Evolutionary conservation across 306 rosid genomes (phyloP).

Genomic region (Prunus mira): DNA sequence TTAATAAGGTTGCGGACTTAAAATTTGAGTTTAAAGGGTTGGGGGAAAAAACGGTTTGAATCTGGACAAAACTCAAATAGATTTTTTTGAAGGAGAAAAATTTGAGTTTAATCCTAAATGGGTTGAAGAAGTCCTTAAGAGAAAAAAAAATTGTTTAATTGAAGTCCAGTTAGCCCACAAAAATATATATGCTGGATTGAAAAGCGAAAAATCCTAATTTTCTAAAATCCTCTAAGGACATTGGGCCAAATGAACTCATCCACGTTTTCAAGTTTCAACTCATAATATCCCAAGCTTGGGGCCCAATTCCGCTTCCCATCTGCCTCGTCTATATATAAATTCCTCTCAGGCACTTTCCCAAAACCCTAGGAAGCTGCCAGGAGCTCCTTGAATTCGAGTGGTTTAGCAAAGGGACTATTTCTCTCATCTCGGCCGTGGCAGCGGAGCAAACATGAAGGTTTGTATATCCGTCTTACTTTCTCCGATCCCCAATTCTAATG

Average conservation of each 20-base stretch:
- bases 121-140: too few species aligned
- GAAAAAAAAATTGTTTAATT: too few species aligned
- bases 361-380: slow-evolving; percentile 9
- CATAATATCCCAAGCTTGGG: background rate
- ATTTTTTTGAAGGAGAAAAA: too few species aligned
- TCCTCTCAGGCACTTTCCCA: background rate
- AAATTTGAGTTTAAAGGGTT: fast-evolving
- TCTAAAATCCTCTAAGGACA: background rate
- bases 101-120: too few species aligned
- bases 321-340: background rate
- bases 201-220: too few species aligned
- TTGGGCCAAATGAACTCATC: background rate
- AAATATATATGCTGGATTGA: too few species aligned
- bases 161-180: too few species aligned
- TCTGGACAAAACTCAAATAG: fast-evolving
- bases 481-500: background rate
- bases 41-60: too few species aligned
- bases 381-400: background rate
- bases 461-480: background rate
- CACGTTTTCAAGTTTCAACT: background rate
- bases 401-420: slow-evolving; percentile 1
- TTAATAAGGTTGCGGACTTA: too few species aligned
- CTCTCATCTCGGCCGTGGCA: background rate
- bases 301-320: background rate
- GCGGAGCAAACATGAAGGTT: slow-evolving; percentile 14